Evolutionary conservation across 2,329 filamentous ascomycete genomes (phyloP).

Genomic region (Tolypocladium album): DNA sequence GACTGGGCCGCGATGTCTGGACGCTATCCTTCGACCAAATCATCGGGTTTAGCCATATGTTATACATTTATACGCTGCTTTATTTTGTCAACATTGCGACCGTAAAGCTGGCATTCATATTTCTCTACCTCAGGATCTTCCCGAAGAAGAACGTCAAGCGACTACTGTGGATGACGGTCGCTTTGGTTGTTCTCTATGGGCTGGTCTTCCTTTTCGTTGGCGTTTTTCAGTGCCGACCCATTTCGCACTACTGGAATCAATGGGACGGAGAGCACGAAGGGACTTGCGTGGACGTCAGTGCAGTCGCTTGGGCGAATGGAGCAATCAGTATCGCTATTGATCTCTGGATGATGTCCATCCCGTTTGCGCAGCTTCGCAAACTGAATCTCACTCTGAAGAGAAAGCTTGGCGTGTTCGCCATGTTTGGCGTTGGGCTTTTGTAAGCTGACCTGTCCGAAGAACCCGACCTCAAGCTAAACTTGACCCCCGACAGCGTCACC

Average conservation of each 20-base stretch:
- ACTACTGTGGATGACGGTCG: not conserved
- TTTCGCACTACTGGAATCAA: not conserved
- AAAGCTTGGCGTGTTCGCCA: not conserved
- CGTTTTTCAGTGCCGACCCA: not conserved
- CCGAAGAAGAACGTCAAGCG: not conserved
- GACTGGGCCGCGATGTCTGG: not conserved
- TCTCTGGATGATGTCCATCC: not conserved
- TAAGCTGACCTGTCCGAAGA: not conserved
- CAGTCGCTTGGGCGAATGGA: not conserved
- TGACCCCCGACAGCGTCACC: not conserved
- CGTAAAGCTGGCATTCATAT: not conserved
- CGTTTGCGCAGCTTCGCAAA: not conserved
- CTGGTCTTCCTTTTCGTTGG: not conserved
- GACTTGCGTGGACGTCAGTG: not conserved
- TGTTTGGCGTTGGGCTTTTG: not conserved
- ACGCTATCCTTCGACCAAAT: not conserved
- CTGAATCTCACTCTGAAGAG: not conserved
- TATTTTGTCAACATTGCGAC: not conserved
- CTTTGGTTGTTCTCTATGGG: not conserved
- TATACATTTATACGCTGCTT: not conserved
- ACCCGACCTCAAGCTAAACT: not conserved
- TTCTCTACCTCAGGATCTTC: not conserved
- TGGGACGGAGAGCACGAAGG: not conserved
- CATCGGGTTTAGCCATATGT: not conserved
- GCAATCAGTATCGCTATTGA: not conserved